Conservation (phyloP, 805 yeast genomes). For the Ogataea trehaloabstinens region DNA sequence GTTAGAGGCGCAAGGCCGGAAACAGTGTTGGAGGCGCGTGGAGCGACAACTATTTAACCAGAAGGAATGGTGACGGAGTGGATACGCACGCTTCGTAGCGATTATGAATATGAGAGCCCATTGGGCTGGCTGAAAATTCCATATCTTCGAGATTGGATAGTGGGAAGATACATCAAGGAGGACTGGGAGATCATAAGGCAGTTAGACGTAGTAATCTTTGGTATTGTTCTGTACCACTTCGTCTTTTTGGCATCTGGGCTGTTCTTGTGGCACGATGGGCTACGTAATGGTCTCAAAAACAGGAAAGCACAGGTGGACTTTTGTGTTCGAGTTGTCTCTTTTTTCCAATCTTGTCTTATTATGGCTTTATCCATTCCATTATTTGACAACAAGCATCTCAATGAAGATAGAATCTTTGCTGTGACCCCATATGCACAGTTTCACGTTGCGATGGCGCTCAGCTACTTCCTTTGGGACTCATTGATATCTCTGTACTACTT, state of each 20-base stretch:
- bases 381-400: conserved; percentile 27
- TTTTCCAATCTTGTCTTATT: conserved; percentile 33
- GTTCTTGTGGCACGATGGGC: conserved; percentile 13
- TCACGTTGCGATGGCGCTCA: conserved; percentile 30
- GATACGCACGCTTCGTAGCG: conserved; percentile 8
- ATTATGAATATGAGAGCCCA: conserved; percentile 25
- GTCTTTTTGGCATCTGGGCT: conserved; percentile 15
- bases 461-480: conserved; percentile 38
- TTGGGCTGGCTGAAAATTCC: conserved; percentile 20
- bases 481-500: conserved; percentile 28
- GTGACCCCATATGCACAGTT: conserved; percentile 33
- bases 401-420: conserved; percentile 31
- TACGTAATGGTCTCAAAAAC: conserved; percentile 14
- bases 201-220: conserved; percentile 20
- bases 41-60: too few species aligned
- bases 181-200: conserved; percentile 15
- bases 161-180: conserved; percentile 6
- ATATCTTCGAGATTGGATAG: conserved; percentile 7
- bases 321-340: conserved; percentile 33
- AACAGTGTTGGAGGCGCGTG: too few species aligned
- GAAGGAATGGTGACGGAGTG: conserved; percentile 8
- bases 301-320: conserved; percentile 26
- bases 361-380: conserved; percentile 30
- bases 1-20: too few species aligned
- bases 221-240: conserved; percentile 18